Conservation (phyloP, 768 basidiomycete species). For the Lactarius indigo region DNA sequence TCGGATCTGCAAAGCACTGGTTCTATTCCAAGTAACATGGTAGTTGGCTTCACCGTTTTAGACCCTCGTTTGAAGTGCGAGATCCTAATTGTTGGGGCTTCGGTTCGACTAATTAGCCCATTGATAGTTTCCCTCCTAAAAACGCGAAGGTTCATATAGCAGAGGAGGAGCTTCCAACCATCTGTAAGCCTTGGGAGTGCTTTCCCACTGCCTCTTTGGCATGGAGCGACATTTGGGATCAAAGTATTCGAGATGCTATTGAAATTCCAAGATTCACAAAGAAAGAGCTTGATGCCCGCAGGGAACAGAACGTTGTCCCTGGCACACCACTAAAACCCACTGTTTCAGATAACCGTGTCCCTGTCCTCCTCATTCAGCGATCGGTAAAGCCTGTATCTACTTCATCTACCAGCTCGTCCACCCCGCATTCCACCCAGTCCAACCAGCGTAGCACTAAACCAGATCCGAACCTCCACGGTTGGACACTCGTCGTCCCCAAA, state of each 20-base stretch:
- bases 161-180: constrained; percentile 29
- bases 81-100: background rate
- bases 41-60: constrained; percentile 72
- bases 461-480: constrained; percentile 59
- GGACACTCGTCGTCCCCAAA: constrained; percentile 80
- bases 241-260: constrained; percentile 46
- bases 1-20: constrained; percentile 59
- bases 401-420: constrained; percentile 24
- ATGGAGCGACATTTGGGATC: constrained; percentile 72
- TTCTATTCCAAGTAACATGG: constrained; percentile 67
- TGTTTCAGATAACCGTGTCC: constrained; percentile 78
- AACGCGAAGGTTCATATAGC: constrained; percentile 50
- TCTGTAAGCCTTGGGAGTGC: constrained; percentile 34
- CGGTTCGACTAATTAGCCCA: background rate
- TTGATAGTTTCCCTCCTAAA: constrained; percentile 75
- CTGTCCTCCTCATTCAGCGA: constrained; percentile 78
- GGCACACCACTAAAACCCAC: constrained; percentile 66
- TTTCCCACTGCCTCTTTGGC: constrained; percentile 60
- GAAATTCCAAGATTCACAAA: constrained; percentile 70
- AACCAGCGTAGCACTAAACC: constrained; percentile 17
- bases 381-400: constrained; percentile 46
- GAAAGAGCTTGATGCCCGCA: constrained; percentile 81
- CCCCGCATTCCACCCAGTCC: constrained; percentile 16
- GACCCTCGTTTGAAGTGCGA: constrained; percentile 85
- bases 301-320: constrained; percentile 75